Conservation (phyloP, 1,284 basidiomycete species). For the Pyrrhoderma lamaoense region DNA sequence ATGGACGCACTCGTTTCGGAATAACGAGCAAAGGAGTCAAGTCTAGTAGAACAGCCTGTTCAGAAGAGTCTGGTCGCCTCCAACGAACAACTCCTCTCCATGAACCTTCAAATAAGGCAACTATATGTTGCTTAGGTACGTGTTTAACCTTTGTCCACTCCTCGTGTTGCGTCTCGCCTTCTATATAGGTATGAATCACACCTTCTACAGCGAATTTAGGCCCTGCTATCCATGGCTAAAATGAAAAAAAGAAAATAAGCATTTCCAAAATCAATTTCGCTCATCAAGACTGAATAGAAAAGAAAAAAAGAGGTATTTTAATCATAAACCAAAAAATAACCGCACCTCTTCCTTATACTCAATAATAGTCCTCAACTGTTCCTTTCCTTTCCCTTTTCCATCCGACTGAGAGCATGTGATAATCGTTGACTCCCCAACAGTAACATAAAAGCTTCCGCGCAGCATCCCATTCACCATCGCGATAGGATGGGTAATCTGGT, state of each 20-base stretch:
- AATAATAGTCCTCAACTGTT: slow-evolving; percentile 72
- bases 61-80: slow-evolving; percentile 43
- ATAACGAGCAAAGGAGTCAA: slow-evolving; percentile 68
- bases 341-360: slow-evolving; percentile 95
- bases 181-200: slow-evolving; percentile 77
- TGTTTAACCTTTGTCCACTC: slow-evolving; percentile 89
- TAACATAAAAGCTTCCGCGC: slow-evolving; percentile 86
- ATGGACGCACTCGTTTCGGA: slow-evolving; percentile 78
- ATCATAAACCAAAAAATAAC: slow-evolving; percentile 10
- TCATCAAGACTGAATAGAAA: too few species aligned
- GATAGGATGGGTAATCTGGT: slow-evolving; percentile 85
- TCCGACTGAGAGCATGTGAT: slow-evolving; percentile 58
- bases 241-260: slow-evolving; percentile 9
- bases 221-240: slow-evolving; percentile 84
- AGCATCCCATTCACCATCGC: slow-evolving; percentile 91
- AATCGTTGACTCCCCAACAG: slow-evolving; percentile 72
- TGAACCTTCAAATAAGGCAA: slow-evolving; percentile 81
- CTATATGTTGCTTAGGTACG: slow-evolving; percentile 72
- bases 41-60: slow-evolving; percentile 71
- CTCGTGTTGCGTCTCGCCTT: slow-evolving; percentile 52
- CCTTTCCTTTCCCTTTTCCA: slow-evolving; percentile 64
- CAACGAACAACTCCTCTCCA: slow-evolving; percentile 85
- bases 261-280: not conserved
- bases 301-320: slow-evolving; percentile 10
- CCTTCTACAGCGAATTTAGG: slow-evolving; percentile 88